A percentile compares a stretch with the other conserved stretches of the same genome.
These are phyloP conservation scores for Xylariomycetidae sp. DNA, from an alignment of 2,329 filamentous ascomycete species.

Conservation along the genomic window DNA sequence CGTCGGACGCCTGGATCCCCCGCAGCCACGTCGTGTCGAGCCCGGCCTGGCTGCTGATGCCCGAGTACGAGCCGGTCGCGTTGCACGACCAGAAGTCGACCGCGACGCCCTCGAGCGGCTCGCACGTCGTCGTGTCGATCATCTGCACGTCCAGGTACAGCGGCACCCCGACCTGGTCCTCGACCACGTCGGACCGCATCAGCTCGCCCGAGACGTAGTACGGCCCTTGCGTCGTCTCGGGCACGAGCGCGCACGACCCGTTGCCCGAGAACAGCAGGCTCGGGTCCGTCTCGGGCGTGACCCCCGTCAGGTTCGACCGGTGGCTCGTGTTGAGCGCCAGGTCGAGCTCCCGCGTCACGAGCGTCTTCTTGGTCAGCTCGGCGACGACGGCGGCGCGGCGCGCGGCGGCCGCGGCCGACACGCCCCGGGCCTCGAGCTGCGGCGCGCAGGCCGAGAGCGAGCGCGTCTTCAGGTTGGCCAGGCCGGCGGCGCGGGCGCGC, in stretches of 20 bases:
- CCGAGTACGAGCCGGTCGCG: slow-evolving; percentile 28
- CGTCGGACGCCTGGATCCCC: slow-evolving; percentile 6
- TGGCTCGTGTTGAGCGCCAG: slow-evolving; percentile 23
- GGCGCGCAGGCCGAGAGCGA: slow-evolving; percentile 25
- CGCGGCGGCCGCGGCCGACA: slow-evolving; percentile 23
- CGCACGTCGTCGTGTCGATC: slow-evolving; percentile 26
- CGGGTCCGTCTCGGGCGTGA: slow-evolving; percentile 1
- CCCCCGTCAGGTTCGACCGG: slow-evolving; percentile 17
- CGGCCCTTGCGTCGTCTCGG: slow-evolving; percentile 6
- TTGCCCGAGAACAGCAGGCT: slow-evolving; percentile 3
- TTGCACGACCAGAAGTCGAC: slow-evolving; percentile 28
- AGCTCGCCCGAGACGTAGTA: slow-evolving; percentile 21
- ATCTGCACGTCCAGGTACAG: slow-evolving; percentile 28
- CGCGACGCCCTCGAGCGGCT: slow-evolving; percentile 19
- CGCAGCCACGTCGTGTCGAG: slow-evolving; percentile 10
- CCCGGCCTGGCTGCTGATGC: slow-evolving; percentile 16
- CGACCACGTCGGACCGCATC: slow-evolving; percentile 27
- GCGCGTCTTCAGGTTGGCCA: slow-evolving; percentile 8
- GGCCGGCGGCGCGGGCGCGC: not conserved
- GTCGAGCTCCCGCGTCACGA: slow-evolving; percentile 25
- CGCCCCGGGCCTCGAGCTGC: slow-evolving; percentile 26
- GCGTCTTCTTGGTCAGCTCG: slow-evolving; percentile 23
- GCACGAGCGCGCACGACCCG: slow-evolving; percentile 7
- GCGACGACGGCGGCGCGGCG: slow-evolving; percentile 26
- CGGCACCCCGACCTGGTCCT: slow-evolving; percentile 25